These are phyloP conservation scores for Phialophora macrospora DNA, from an alignment of 2,329 filamentous ascomycete genomes.

Conservation along the genomic window DNA sequence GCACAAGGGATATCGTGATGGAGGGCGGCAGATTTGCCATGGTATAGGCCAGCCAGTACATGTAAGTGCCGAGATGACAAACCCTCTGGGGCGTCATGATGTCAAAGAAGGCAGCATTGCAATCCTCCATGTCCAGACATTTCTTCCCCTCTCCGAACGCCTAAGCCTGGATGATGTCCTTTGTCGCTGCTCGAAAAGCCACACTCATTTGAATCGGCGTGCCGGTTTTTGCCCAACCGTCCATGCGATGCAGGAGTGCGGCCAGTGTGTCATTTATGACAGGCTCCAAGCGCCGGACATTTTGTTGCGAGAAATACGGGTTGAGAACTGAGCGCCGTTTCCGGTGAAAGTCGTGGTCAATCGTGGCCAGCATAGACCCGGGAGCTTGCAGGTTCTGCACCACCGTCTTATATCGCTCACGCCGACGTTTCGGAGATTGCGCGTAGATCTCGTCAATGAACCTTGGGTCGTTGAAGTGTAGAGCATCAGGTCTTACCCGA, in stretches of 20 bases:
- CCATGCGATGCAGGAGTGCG: not conserved
- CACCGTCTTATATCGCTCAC: slow-evolving; percentile 5
- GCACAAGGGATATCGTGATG: not conserved
- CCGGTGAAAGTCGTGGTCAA: slow-evolving; percentile 9
- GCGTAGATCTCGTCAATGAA: slow-evolving; percentile 7
- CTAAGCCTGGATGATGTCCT: slow-evolving; percentile 6
- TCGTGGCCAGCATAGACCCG: slow-evolving; percentile 2
- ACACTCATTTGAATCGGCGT: not conserved
- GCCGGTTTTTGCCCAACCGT: not conserved
- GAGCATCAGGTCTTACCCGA: slow-evolving; percentile 5
- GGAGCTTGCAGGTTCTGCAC: slow-evolving; percentile 2
- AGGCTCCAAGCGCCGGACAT: slow-evolving; percentile 7
- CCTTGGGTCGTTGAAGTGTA: slow-evolving; percentile 3
- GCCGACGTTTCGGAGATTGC: slow-evolving; percentile 6
- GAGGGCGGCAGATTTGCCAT: slow-evolving; percentile 4
- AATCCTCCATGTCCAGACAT: slow-evolving; percentile 9
- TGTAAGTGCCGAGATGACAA: slow-evolving; percentile 6
- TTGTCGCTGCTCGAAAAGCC: slow-evolving; percentile 1
- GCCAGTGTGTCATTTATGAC: slow-evolving; percentile 2
- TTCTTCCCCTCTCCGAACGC: slow-evolving; percentile 3
- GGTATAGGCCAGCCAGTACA: slow-evolving; percentile 9
- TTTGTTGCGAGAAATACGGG: slow-evolving; percentile 11
- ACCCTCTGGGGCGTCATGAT: slow-evolving; percentile 5
- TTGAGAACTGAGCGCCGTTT: slow-evolving; percentile 3
- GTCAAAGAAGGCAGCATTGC: slow-evolving; percentile 9